Conservation (phyloP, 768 basidiomycete genomes). For the Scleroderma citrinum region DNA sequence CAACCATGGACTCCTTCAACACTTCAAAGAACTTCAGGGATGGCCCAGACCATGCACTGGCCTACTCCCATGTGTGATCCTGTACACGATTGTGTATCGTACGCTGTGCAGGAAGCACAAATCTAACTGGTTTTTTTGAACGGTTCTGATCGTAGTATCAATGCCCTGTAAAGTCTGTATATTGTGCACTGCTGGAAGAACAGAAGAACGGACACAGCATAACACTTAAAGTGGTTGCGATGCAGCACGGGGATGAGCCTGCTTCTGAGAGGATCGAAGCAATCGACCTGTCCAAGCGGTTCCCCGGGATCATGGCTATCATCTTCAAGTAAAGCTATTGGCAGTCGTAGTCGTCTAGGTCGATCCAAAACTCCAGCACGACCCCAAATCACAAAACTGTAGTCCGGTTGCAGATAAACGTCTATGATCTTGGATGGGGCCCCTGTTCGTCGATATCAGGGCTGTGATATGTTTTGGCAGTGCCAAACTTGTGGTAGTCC, state of each 20-base stretch:
- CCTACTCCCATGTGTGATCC: not conserved
- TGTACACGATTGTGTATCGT: no score
- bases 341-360: no score
- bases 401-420: no score
- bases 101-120: constrained; percentile 1
- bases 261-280: constrained; percentile 15
- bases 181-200: constrained; percentile 16
- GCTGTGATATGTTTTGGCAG: not conserved
- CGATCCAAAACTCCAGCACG: no score
- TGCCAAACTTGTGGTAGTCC: not conserved
- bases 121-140: no score
- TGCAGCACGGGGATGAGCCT: constrained; percentile 7
- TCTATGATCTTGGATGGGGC: no score
- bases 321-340: not conserved
- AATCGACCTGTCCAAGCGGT: not conserved
- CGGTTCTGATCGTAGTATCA: not conserved
- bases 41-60: not conserved
- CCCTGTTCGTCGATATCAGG: not conserved
- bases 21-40: not conserved
- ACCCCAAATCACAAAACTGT: no score
- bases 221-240: not conserved
- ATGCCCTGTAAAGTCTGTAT: not conserved
- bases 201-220: constrained; percentile 6
- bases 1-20: not conserved
- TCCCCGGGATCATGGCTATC: not conserved